Conservation (phyloP, 2,329 filamentous ascomycete species). For the Talaromyces sp. region DNA sequence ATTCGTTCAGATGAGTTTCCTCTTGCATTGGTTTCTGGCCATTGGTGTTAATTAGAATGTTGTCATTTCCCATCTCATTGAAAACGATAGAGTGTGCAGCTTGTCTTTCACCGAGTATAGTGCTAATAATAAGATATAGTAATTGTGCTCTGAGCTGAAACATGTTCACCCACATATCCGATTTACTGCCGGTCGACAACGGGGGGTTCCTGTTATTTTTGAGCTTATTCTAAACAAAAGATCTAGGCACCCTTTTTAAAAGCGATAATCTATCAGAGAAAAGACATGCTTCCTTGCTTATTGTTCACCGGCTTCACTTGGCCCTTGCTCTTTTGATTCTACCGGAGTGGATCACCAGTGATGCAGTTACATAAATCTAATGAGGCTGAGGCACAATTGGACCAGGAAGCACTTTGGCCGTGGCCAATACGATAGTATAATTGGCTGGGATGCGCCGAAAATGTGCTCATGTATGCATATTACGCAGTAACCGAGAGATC, state of each 20-base stretch:
- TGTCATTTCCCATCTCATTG: no score
- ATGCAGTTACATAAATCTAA: not conserved
- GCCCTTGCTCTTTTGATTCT: not conserved
- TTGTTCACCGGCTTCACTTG: not conserved
- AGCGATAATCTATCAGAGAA: not conserved
- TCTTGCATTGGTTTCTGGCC: conserved; percentile 2
- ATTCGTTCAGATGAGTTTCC: not conserved
- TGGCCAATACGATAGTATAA: not conserved
- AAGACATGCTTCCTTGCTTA: not conserved
- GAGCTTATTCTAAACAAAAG: not conserved
- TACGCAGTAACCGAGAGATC: not conserved
- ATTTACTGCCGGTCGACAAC: not conserved
- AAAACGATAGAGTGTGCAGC: no score
- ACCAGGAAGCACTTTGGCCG: not conserved
- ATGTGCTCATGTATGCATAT: conserved; percentile 1
- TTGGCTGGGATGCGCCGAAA: not conserved
- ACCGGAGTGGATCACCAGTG: no score
- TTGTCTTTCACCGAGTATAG: not conserved
- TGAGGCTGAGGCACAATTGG: not conserved
- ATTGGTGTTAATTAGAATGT: no score
- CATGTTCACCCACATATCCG: not conserved
- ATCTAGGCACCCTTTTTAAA: not conserved
- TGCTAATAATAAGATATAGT: not conserved
- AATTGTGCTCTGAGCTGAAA: not conserved
- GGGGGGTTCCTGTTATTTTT: not conserved